Evolutionary conservation across 1,284 basidiomycete species (phyloP), one percentile per base, ranked within the genome.

Genomic region (Kwoniella shivajii): DNA sequence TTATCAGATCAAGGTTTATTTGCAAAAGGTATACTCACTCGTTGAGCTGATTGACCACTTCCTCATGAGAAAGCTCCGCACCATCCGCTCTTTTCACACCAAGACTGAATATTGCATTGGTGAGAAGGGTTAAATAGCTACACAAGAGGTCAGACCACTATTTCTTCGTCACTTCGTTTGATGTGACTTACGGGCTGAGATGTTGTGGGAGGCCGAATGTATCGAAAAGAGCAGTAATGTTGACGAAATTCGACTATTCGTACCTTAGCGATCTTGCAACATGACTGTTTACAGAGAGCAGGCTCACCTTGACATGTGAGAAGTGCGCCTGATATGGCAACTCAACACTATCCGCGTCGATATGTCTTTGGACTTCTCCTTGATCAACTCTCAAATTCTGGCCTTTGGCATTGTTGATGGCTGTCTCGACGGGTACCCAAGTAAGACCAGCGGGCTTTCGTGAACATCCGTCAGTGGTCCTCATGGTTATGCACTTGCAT

Each of bases 251-350:
- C 6, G 94, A 98, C 87, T 93, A 27, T 18, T 45, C 34, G 33
- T 46, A n/a, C 24, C 22, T 26, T 7, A 39, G 16, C 14, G 29
- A 36, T 14, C 18, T 18, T 18, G 37, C 24, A 4, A 4, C 13
- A 10, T 16, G 43, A n/a, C 16, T 20, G 14, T 27, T 31, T 5
- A 22, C 2, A 33, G 31, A 26, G 29, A 33, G 16, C 6, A 14
- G 16, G 11, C 82, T 30, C 47, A 88, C 89, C 79, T 90, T 84
- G 50, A 92, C 88, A 72, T 90, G 86, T 64, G 91, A 89, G 71
- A 91, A 99, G 72, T 98, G 89, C 2, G 95, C 84, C 73, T 94
- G 95, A 81, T 93, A 95, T 0, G 95, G 87, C 42, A 95, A 76
- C 2, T 80, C 67, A 1, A 81, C 71, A 0, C 86, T 86, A 66